Evolutionary conservation across 768 basidiomycete genomes (phyloP).

Genomic region (Serendipita sp.): DNA sequence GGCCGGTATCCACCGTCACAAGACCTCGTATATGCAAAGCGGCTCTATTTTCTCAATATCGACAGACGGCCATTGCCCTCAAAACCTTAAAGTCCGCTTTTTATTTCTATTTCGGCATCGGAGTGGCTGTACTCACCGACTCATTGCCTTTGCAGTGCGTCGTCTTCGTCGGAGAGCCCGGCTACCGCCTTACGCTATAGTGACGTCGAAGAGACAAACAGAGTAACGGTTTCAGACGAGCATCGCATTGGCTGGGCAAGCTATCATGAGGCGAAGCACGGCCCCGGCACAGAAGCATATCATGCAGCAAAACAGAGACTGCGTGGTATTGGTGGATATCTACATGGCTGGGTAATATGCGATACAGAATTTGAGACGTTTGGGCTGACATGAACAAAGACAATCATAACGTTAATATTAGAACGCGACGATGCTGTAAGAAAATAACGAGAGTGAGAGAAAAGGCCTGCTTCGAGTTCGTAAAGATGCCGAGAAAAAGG

Average conservation of each 20-base stretch:
- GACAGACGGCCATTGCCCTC: conserved; percentile 14
- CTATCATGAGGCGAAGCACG: conserved; percentile 32
- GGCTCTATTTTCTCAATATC: conserved; percentile 35
- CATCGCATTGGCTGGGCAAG: conserved; percentile 13
- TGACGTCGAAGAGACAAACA: too few relatives aligned
- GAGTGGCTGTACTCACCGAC: too few relatives aligned
- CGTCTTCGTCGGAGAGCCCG: too few relatives aligned
- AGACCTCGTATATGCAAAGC: conserved; percentile 41
- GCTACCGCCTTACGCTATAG: too few relatives aligned
- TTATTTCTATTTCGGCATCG: too few relatives aligned
- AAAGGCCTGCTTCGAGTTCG: too few relatives aligned
- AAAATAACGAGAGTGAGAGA: too few relatives aligned
- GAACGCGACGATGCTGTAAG: not conserved
- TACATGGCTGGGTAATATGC: conserved; percentile 38
- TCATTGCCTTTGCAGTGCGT: too few relatives aligned
- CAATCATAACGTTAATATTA: not conserved
- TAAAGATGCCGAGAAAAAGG: too few relatives aligned
- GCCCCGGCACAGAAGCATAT: conserved; percentile 24
- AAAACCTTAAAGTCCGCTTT: not conserved
- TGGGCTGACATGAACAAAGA: not conserved
- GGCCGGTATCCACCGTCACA: not conserved
- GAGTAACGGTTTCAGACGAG: too few relatives aligned
- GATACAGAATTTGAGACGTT: not conserved
- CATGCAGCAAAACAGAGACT: conserved; percentile 36
- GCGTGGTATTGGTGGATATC: conserved; percentile 28